Evolutionary conservation across 805 yeast species (phyloP).

Genomic region (Myxozyma geophila): DNA sequence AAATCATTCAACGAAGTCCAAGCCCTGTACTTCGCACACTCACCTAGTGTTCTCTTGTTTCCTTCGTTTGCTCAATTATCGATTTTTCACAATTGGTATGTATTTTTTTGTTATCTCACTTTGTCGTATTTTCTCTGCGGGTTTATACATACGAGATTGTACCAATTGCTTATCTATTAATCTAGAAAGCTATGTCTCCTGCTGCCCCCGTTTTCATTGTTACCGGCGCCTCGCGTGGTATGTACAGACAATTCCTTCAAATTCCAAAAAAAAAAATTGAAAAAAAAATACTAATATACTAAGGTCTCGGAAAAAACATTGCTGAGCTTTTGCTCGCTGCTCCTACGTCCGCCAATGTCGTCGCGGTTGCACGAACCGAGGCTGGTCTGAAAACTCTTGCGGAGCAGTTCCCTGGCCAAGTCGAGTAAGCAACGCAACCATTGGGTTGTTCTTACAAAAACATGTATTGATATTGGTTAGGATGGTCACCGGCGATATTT

Average conservation of each 20-base stretch:
- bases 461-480: slow-evolving; percentile 2
- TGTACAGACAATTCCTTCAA: not conserved
- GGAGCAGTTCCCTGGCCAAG: slow-evolving; percentile 46
- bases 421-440: slow-evolving; percentile 30
- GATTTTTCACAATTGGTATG: not conserved
- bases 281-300: not conserved
- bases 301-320: slow-evolving; percentile 81
- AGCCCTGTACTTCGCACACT: not conserved
- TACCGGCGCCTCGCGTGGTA: slow-evolving; percentile 48
- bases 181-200: not conserved
- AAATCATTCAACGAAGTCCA: not conserved
- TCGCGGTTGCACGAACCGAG: slow-evolving; percentile 75
- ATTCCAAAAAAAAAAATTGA: not conserved
- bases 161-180: slow-evolving; percentile 1
- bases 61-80: not conserved
- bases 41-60: not conserved
- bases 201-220: slow-evolving; percentile 41
- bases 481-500: slow-evolving; percentile 58
- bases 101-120: not conserved
- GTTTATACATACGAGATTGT: not conserved
- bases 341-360: slow-evolving; percentile 51
- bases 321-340: slow-evolving; percentile 55
- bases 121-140: not conserved
- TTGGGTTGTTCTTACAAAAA: no score
- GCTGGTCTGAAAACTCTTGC: slow-evolving; percentile 53